These are phyloP conservation scores for Eleusine coracana DNA, from an alignment of 176 grass and related monocot species.

Conservation along the genomic window DNA sequence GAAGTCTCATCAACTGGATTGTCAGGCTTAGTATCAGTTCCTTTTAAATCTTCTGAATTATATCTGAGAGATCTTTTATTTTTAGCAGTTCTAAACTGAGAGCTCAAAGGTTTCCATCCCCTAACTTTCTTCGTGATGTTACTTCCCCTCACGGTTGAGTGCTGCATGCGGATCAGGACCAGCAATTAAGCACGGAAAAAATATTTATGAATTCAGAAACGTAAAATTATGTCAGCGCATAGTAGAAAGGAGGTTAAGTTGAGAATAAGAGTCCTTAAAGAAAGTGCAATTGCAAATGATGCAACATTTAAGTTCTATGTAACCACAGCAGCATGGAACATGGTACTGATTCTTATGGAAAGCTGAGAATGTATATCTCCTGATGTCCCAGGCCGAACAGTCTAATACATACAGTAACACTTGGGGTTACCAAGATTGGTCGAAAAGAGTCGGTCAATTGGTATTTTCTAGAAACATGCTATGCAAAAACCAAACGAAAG, in stretches of 20 bases:
- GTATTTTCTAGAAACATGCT: neutral
- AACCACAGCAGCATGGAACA: conserved; percentile 3
- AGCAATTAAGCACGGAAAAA: neutral
- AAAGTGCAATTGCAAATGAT: neutral
- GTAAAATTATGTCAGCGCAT: neutral
- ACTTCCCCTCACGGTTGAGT: conserved; percentile 34
- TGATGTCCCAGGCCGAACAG: neutral
- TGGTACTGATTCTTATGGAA: conserved; percentile 1
- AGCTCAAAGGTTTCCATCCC: conserved; percentile 69
- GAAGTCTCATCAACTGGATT: conserved; percentile 42
- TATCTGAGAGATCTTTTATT: conserved; percentile 47
- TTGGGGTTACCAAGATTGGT: conserved; percentile 1
- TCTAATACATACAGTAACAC: neutral
- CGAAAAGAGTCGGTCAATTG: conserved; percentile 13
- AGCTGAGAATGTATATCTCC: neutral
- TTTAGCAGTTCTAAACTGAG: conserved; percentile 58
- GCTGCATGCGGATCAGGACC: conserved; percentile 35
- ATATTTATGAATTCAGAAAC: conserved; percentile 2
- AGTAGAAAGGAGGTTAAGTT: conserved; percentile 20
- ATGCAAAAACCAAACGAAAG: neutral
- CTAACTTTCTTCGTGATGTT: conserved; percentile 56
- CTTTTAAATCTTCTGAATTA: conserved; percentile 35
- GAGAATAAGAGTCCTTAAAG: conserved; percentile 8
- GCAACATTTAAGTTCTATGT: conserved; percentile 18
- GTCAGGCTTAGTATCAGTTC: conserved; percentile 35